Evolutionary conservation across 148 eudicot species (phyloP), one percentile per base, ranked within the genome.

Genomic region (Rhododendron ferrugineum): DNA sequence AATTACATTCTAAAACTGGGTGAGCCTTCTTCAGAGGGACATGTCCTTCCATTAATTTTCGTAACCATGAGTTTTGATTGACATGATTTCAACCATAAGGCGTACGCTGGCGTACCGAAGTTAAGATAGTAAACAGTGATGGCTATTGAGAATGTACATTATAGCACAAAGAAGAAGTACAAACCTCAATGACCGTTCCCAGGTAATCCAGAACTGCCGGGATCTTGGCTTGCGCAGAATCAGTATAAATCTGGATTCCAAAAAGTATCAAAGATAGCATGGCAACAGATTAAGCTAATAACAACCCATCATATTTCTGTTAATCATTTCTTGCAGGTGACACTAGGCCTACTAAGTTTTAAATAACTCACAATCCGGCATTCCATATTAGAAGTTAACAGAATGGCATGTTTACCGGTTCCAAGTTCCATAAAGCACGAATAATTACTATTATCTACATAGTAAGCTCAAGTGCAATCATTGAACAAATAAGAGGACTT

Each of bases 141-240:
- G 77, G 37, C 20, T 75, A 30, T 22, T 20, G 7, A 40, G 50
- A 76, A 42, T 8, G 42, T 10, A 23, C 32, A 66, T 83, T 47
- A 47, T 77, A 74, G 30, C 11, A 26, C 23, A 68, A 47, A 66
- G 36, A 77, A 66, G 83, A 77, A 87, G 80, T 86, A 95, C 99
- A 66, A 26, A 72, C 76, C 94, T 96, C 98, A 85, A 94, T 88
- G 40, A 96, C 84, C 34, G 98, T 95, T 89, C 93, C 97, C 84
- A 97, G 85, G 90, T 97, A 97, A 87, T 97, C 98, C 86, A 93
- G 60, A 83, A 97, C 98, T 79, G 98, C 98, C 42, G 98, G 98
- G 82, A 97, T 95, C 90, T 97, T 97, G 36, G 98, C 99, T 92
- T 90, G 94, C 32, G 98, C 99, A 86, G 99, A 97, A 84, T 94